Conservation (phyloP, 2,329 filamentous ascomycete genomes). For the Xylariaceae sp. region DNA sequence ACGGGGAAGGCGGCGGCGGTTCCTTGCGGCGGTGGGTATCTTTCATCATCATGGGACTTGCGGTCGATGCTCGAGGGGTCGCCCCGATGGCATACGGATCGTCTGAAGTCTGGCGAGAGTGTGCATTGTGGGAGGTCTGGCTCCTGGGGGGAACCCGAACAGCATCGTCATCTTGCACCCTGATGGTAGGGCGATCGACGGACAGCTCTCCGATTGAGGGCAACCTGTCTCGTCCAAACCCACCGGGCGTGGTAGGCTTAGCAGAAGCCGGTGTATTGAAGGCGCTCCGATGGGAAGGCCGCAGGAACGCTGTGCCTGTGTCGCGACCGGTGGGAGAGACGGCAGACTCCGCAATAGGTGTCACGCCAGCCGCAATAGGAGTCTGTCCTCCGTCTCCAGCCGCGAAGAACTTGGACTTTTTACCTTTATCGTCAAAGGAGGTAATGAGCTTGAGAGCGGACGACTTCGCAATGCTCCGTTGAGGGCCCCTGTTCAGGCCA, state of each 20-base stretch:
- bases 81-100: slow-evolving; percentile 41
- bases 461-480: slow-evolving; percentile 66
- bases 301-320: slow-evolving; percentile 60
- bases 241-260: slow-evolving; percentile 54
- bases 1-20: slow-evolving; percentile 62
- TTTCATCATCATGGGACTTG: slow-evolving; percentile 60
- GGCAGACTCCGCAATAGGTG: slow-evolving; percentile 79
- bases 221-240: slow-evolving; percentile 59
- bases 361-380: slow-evolving; percentile 75
- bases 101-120: slow-evolving; percentile 36
- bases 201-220: slow-evolving; percentile 73
- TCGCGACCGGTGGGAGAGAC: slow-evolving; percentile 65
- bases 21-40: slow-evolving; percentile 40
- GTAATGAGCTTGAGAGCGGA: slow-evolving; percentile 89
- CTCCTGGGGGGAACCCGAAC: slow-evolving; percentile 24
- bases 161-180: slow-evolving; percentile 25
- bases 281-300: slow-evolving; percentile 61
- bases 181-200: slow-evolving; percentile 27
- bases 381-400: slow-evolving; percentile 57
- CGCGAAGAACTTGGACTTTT: slow-evolving; percentile 60
- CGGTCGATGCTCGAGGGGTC: slow-evolving; percentile 60
- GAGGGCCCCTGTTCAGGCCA: slow-evolving; percentile 52
- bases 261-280: slow-evolving; percentile 67
- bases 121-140: slow-evolving; percentile 25
- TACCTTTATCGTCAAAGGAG: slow-evolving; percentile 63